Evolutionary conservation across 352 stramenopile species (phyloP), one percentile per base, ranked within the genome.

Genomic region (Globisporangium radiosum): DNA sequence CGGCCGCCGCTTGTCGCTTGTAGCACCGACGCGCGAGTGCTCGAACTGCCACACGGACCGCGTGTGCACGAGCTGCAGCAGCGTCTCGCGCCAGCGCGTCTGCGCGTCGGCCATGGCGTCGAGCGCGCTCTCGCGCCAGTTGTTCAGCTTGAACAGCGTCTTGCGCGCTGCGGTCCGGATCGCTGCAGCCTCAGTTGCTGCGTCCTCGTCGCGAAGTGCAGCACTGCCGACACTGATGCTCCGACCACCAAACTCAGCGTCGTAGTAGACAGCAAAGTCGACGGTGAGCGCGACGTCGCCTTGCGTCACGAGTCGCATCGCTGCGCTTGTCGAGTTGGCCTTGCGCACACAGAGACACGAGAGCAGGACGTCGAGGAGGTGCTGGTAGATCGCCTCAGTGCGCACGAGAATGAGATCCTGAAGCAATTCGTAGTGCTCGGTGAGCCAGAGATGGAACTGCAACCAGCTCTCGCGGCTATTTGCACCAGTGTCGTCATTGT

Each of bases 401-500:
- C 78, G 74, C 6, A 69, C 54, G 14, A 90, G 15, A n/a, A 93
- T 76, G 15, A 91, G 40, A 43, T 93, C 81, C n/a, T 82, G 76
- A 9, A 93, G 65, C 3, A 87, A 54, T 7, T 76, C 61, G 33
- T 71, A 72, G 47, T 90, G 82, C 19, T 88, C 79, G 1, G 75
- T 84, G 10, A 93, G 63, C 83, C 83, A 93, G n/a, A 79, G 63
- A n/a, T 87, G 78, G 48, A 93, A 93, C 50, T 88, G 75, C 10
- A 86, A 66, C 81, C 81, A 90, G 17, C 71, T 83, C 11, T 90
- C 78, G 54, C 74, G 69, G 36, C 72, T 88, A 38, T 17, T 13
- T 50, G 52, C 38, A 58, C 39, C 45, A 33, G 25, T 33, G 15
- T 39, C 40, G 17, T 33, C 59, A 10, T 38, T 10, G 1, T 6